Conservation (phyloP, 2,329 filamentous ascomycete species). For the Talaromyces piceae region DNA sequence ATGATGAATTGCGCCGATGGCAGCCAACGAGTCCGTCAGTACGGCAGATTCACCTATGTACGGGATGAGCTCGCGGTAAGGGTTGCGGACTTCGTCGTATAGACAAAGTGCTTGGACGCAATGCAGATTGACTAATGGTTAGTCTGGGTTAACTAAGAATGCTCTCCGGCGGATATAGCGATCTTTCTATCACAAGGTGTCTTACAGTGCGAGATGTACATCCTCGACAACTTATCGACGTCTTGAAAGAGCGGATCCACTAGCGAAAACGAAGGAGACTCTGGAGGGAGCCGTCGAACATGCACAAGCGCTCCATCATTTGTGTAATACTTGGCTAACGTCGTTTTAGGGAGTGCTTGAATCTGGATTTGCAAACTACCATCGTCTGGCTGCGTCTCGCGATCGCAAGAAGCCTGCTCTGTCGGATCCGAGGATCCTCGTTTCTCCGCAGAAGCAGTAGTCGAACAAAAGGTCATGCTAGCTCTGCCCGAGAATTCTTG, state of each 20-base stretch:
- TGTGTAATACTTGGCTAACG: background rate
- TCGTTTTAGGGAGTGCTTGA: background rate
- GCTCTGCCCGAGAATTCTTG: conserved; percentile 1
- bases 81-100: conserved; percentile 41
- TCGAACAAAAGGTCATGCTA: background rate
- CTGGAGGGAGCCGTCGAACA: conserved; percentile 5
- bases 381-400: background rate
- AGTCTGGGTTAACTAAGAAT: background rate
- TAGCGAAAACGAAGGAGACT: conserved; percentile 31
- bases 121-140: conserved; percentile 25
- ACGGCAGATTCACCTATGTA: conserved; percentile 39
- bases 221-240: conserved; percentile 35
- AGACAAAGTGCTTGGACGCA: conserved; percentile 41
- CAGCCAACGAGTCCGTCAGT: conserved; percentile 40
- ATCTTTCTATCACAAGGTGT: conserved; percentile 16
- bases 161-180: conserved; percentile 1
- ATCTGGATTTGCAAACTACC: background rate
- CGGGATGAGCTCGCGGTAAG: conserved; percentile 42
- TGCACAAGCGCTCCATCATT: conserved; percentile 13
- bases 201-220: conserved; percentile 42
- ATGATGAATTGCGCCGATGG: conserved; percentile 44
- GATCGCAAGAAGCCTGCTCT: background rate
- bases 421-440: background rate
- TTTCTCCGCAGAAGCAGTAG: background rate
- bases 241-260: conserved; percentile 44